Conservation (phyloP, 2,329 filamentous ascomycete species). For the Lachnellula cervina region DNA sequence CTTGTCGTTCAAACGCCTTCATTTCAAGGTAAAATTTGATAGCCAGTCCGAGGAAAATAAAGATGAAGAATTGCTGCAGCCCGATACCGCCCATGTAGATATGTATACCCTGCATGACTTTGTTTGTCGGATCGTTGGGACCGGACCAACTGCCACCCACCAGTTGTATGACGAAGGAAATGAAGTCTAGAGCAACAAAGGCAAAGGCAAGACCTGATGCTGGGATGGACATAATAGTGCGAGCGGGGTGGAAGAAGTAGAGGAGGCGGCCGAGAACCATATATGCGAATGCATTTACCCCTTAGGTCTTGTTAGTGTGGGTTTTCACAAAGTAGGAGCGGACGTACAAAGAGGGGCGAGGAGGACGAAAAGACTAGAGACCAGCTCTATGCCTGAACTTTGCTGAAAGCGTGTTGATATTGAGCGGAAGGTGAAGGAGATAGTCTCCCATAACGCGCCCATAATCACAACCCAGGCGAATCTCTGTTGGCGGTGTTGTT, state of each 20-base stretch:
- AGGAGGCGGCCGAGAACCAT: slow-evolving; percentile 27
- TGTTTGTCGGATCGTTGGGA: neutral
- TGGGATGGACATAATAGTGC: slow-evolving; percentile 26
- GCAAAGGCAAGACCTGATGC: slow-evolving; percentile 35
- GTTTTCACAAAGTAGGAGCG: neutral
- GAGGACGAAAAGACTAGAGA: slow-evolving; percentile 39
- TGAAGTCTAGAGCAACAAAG: slow-evolving; percentile 42
- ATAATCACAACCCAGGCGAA: slow-evolving; percentile 42
- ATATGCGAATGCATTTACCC: slow-evolving; percentile 29
- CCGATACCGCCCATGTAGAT: slow-evolving; percentile 24
- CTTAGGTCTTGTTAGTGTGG: slow-evolving; percentile 1
- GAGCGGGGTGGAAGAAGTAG: slow-evolving; percentile 31
- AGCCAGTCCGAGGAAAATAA: slow-evolving; percentile 16
- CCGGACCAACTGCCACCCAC: slow-evolving; percentile 13
- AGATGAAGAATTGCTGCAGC: slow-evolving; percentile 22
- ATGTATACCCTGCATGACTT: slow-evolving; percentile 15
- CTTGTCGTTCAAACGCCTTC: neutral
- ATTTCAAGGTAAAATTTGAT: slow-evolving; percentile 17
- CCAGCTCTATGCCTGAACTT: slow-evolving; percentile 27
- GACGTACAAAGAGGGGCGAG: slow-evolving; percentile 24
- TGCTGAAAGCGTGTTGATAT: slow-evolving; percentile 38
- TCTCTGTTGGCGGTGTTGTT: slow-evolving; percentile 12
- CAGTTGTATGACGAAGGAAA: slow-evolving; percentile 34
- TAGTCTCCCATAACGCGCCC: slow-evolving; percentile 37
- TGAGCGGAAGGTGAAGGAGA: slow-evolving; percentile 36